These are phyloP conservation scores for Aspergillus aculeatus DNA, from an alignment of 2,329 filamentous ascomycete species.

Conservation along the genomic window DNA sequence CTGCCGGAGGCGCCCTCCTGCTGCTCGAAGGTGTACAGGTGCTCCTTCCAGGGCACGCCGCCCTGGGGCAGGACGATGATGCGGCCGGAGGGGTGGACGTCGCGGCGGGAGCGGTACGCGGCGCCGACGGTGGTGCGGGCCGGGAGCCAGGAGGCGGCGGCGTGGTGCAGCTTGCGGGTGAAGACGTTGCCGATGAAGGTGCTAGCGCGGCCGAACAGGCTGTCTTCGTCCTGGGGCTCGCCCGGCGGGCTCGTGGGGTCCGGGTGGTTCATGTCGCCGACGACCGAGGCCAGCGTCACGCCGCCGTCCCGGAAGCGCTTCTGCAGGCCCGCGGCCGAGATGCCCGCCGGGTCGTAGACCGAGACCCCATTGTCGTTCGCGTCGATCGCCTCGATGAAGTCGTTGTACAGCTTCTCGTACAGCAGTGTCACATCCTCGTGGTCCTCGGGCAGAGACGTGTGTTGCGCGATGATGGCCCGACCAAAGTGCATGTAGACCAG, in stretches of 20 bases:
- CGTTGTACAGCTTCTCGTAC: constrained; percentile 85
- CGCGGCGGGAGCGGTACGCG: constrained; percentile 67
- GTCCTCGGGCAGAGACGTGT: constrained; percentile 60
- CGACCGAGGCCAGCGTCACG: constrained; percentile 80
- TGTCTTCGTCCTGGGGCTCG: constrained; percentile 74
- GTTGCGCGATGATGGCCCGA: constrained; percentile 71
- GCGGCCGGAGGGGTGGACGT: constrained; percentile 71
- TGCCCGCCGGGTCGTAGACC: constrained; percentile 69
- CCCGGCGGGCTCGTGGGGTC: constrained; percentile 48
- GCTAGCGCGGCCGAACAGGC: constrained; percentile 74
- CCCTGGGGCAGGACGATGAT: constrained; percentile 79
- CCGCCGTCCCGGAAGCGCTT: constrained; percentile 82
- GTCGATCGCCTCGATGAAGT: constrained; percentile 93
- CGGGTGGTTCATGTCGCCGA: constrained; percentile 74
- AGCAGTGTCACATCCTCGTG: constrained; percentile 69
- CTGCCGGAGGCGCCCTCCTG: constrained; percentile 47
- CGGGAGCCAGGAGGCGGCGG: constrained; percentile 76
- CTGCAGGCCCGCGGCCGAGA: constrained; percentile 69
- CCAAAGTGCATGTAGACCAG: constrained; percentile 97
- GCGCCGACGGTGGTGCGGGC: constrained; percentile 74
- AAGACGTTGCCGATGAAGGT: constrained; percentile 87
- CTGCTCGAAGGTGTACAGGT: constrained; percentile 83
- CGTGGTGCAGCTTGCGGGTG: constrained; percentile 73
- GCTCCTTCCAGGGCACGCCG: constrained; percentile 88
- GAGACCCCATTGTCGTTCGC: constrained; percentile 96